phyloP scores from a whole-genome alignment of 2,329 filamentous ascomycete genomes.

The Sclerotinia minor region DNA sequence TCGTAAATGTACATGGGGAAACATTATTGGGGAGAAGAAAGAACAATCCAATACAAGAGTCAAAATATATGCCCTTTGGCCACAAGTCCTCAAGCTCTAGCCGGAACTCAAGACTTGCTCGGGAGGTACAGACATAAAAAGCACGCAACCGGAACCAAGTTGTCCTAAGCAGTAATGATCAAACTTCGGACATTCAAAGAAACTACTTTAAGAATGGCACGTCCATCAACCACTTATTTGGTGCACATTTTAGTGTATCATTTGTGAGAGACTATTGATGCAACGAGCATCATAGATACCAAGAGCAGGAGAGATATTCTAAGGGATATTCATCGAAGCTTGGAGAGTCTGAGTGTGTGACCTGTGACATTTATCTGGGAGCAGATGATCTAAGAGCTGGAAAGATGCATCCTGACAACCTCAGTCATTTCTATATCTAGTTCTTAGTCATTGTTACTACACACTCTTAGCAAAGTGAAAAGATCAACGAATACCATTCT shows the following conservation, averaged over 20 bases:
- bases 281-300: neutral
- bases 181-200: neutral
- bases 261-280: neutral
- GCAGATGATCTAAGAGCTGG: neutral
- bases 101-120: neutral
- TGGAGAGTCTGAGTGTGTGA: neutral
- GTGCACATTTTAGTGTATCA: neutral
- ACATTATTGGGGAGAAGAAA: neutral
- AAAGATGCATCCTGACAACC: neutral
- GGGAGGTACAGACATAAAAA: neutral
- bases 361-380: neutral
- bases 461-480: neutral
- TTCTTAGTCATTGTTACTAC: neutral
- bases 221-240: neutral
- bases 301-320: neutral
- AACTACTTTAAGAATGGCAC: no score
- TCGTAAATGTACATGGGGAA: neutral
- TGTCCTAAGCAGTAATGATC: neutral
- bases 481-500: neutral
- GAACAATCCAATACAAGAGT: neutral
- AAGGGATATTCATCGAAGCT: neutral
- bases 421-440: neutral
- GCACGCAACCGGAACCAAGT: neutral
- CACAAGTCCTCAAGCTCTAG: neutral
- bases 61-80: neutral